Base-by-base conservation (phyloP, 768 basidiomycete species). In the Boletellus emodensis region DNA sequence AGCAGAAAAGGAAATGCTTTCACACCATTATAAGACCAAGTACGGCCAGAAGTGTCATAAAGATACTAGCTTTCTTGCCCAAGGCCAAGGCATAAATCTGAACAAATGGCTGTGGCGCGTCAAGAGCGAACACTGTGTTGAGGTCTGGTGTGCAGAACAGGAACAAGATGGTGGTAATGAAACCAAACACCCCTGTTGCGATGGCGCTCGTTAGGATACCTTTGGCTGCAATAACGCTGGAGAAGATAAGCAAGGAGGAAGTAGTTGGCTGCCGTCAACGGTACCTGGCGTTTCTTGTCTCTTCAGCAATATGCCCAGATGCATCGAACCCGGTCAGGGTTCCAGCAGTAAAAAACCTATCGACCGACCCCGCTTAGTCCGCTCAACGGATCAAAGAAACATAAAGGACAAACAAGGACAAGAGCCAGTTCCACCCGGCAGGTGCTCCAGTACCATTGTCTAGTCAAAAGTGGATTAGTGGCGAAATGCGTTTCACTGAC, bases 291-390 rank as follows among this genome's bases (percentile, higher is more conserved):
- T 90, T 84, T 68, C 86, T 89, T 0, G 90, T 91, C 69, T 93
- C 91, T 67, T 93, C 91, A 4, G 89, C 87, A 52, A 93, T 83
- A 54, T 93, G 90, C 1, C 90, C 90, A 15, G 85, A 82, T 2
- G 90, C 90, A 64, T 95, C 93, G 62, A 94, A 95, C 7, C 94
- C 94, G 4, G 87, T 93, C 72, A 95, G 71, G 0, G 87, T 90
- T 11, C 92, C 90, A 0, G 91, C 83, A 1, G 90, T 87, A 68
- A 91, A 93, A 18, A 94, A 75, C 74, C 87, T 90, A 48, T 85
- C 22, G 85, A 74, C 73, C 77, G 83, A 51, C 11, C 15, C 28
- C 9, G 2, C 34, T 57, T 10, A 39, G 46, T 8, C 38, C 8
- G 33, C 20, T 40, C 36, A 17, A 44, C 1, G 3, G 13, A 39